Evolutionary conservation across 805 yeast species (phyloP).

Genomic region (Candida cerambycidarum): DNA sequence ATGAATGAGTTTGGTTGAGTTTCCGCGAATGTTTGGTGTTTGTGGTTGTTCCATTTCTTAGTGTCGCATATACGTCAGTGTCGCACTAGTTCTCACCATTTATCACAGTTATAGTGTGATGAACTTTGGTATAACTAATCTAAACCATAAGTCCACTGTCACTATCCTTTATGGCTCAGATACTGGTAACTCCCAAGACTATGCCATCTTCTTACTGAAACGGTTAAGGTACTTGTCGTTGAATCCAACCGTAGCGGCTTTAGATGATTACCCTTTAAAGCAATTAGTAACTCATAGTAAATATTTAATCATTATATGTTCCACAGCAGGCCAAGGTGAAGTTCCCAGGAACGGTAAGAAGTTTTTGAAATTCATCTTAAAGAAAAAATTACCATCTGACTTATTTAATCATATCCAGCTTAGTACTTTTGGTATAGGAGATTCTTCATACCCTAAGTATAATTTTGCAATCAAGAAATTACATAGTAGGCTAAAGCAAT

Average conservation of each 20-base stretch:
- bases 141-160: slow-evolving; percentile 24
- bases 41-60: too few relatives aligned
- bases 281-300: slow-evolving; percentile 49
- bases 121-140: slow-evolving; percentile 1
- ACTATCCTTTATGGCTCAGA: slow-evolving; percentile 86
- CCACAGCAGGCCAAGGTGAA: slow-evolving; percentile 96
- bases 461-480: slow-evolving; percentile 86
- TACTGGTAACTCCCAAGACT: slow-evolving; percentile 88
- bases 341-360: slow-evolving; percentile 73
- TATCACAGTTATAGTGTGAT: neutral
- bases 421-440: slow-evolving; percentile 89
- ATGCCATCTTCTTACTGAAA: slow-evolving; percentile 63
- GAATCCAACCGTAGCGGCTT: slow-evolving; percentile 46
- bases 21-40: neutral
- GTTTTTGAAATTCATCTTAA: slow-evolving; percentile 74
- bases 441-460: slow-evolving; percentile 84
- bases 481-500: slow-evolving; percentile 72
- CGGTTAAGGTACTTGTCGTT: slow-evolving; percentile 55
- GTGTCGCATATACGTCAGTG: neutral
- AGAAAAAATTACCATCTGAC: slow-evolving; percentile 58
- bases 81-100: neutral
- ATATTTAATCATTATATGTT: slow-evolving; percentile 59
- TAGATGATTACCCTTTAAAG: slow-evolving; percentile 62
- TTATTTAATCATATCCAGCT: slow-evolving; percentile 61
- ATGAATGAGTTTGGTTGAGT: neutral